Evolutionary conservation across 306 rosid species (phyloP), one percentile per base, ranked within the genome.

Genomic region (Ochetophila trinervis): DNA sequence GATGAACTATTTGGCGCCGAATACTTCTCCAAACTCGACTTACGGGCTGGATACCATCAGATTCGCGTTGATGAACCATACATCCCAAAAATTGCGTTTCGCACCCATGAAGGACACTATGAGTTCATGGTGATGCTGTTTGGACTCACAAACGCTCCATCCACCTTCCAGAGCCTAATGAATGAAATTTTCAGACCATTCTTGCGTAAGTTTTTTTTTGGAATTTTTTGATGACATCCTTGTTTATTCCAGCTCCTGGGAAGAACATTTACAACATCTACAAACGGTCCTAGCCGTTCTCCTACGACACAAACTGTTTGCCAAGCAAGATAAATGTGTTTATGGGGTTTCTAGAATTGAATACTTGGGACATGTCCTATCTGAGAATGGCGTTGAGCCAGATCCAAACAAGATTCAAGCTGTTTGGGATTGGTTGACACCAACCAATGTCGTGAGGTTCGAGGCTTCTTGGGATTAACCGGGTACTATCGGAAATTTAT

Each of bases 31-130:
- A 58, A 58, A 5, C 9, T 53, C 11, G 58, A 53, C 27, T 12
- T 53, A 5, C 17, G 4, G 24, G 5, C 40, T 1, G 62, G 62
- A 12, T 57, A 57, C 22, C 70, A 52, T 20, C 70, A 66, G 6
- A 34, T 66, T 0, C 47, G 51, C 8, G 51, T 66, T 1, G 19
- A 35, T 0, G 70, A 66, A 13, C 61, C 13, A 0, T 50, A 63
- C 22, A 63, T 53, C 10, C 61, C 60, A 1, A 66, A 66, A 21
- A 66, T 61, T 5, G 51, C 61, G 35, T 48, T 48, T 12, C 4
- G 52, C 1, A 48, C 52, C 1, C 52, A 13, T 48, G 17, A 48
- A 4, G 52, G 52, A 1, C 52, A 48, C 5, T 48, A 48, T 5
- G 52, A 48, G 17, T 48, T 48, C n/a, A 1, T 48, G 0, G 52